Evolutionary conservation across 169 alveolate genomes (phyloP), one percentile per base, ranked within the genome.

Genomic region (Babesia microti): DNA sequence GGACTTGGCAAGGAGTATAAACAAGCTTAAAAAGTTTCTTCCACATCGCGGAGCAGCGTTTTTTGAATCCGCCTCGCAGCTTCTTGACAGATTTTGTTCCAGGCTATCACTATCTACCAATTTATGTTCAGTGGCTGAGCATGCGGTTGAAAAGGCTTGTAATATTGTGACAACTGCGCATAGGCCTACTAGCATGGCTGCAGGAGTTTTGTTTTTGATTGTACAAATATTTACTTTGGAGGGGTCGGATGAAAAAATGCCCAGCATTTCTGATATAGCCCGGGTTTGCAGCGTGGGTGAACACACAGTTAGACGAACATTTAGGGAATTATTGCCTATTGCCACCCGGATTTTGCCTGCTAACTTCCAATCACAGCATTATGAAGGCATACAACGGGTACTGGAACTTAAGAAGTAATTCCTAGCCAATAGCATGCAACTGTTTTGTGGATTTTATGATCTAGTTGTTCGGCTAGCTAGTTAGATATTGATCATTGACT

Each of bases 1-100:
- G 45, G 93, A 86, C 35, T 63, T 86, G 5, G 93, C 90, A 21
- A 66, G 83, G 29, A 79, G 92, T 22, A 83, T 86, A 41, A 85
- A 85, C 47, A 70, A 84, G 11, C 48, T 86, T 51, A 86, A 85
- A 41, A 79, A 76, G 45, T 71, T 72, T 33, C 70, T 82, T 17
- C 90, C 90, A 2, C 45, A 59, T 27, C 51, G 86, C 26, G 89
- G 87, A 3, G 63, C 72, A 39, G 84, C 79, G 7, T 48, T 61
- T 34, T 69, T 73, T 22, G 85, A 80, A 28, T 73, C 76, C 39
- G 72, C 80, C 7, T 68, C 88, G 0, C 88, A 81, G 54, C 45
- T 81, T 34, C 59, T 81, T 40, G 84, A 81, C 22, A 44, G 88
- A 30, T 59, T 72, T 30, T 78, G 86, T 34, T 74, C 76, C 18